Base-by-base conservation (phyloP, 2,329 filamentous ascomycete species). In the Arachnopeziza araneosa region DNA sequence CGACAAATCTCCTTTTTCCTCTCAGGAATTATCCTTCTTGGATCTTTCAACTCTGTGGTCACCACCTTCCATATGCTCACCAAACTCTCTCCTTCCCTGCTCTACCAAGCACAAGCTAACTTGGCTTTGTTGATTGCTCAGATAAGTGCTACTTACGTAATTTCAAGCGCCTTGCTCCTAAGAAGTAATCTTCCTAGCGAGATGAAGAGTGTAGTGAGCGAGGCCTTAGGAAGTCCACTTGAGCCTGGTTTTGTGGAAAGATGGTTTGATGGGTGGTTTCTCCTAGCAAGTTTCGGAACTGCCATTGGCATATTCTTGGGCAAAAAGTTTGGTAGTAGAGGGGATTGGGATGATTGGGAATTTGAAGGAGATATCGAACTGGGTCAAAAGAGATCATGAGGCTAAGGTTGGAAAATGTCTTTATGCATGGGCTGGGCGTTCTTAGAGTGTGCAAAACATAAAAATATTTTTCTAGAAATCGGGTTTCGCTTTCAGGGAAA, bases 191-290 rank as follows among this genome's bases (percentile, higher is more conserved):
- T 96, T 65, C 91, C 91, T 0, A 80, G 79, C 48, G 89, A 93
- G 71, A 87, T 93, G 71, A 86, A 90, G 60, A 86, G 84, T 55
- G 89, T 89, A 1, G 89, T 96, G 2, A 86, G 85, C 2, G 89
- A 92, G 65, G 90, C 90, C 1, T 76, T 96, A 30, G 86, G 90
- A 51, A 89, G 89, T 22, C 89, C 90, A 19, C 78, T 96, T 9
- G 87, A 90, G 68, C 69, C 68, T 2, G 78, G 79, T 0, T 91
- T 90, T 68, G 88, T 90, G 5, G 86, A 96, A 69, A 80, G 83
- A 30, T 96, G 91, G 91, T 96, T 96, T 67, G 91, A 96, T 73
- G 86, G 85, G 8, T 93, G 91, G 87, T 96, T 96, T 72, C 74
- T 96, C 59, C 71, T 86, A 2, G 87, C 88, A 5, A 88, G 86